Evolutionary conservation across 768 basidiomycete species (phyloP).

Genomic region (Macrolepiota fuliginosa): DNA sequence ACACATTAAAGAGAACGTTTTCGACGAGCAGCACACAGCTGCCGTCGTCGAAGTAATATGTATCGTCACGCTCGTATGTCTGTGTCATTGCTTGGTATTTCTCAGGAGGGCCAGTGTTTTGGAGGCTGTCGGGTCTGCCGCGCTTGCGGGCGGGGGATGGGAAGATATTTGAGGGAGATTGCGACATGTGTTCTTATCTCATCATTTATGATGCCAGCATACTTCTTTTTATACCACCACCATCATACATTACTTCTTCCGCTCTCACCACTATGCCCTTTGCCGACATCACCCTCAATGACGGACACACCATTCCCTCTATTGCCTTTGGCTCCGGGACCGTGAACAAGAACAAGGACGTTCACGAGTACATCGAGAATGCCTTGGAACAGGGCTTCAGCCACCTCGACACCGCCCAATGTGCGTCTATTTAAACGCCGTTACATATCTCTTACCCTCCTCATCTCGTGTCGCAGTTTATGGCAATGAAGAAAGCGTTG

Average conservation of each 20-base stretch:
- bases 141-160: constrained; percentile 6
- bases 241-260: neutral
- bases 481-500: constrained; percentile 33
- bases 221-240: neutral
- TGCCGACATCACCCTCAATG: constrained; percentile 34
- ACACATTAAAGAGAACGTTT: constrained; percentile 67
- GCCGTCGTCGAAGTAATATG: constrained; percentile 66
- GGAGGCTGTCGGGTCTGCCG: constrained; percentile 2
- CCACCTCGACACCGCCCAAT: constrained; percentile 62
- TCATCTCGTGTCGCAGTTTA: constrained; percentile 28
- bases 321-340: constrained; percentile 65
- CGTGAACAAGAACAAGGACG: constrained; percentile 43
- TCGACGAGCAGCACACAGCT: constrained; percentile 65
- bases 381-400: constrained; percentile 60
- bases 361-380: constrained; percentile 50
- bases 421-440: constrained; percentile 26
- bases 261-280: constrained; percentile 34
- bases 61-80: constrained; percentile 38
- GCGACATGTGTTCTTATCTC: neutral
- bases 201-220: neutral
- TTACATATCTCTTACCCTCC: neutral
- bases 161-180: neutral
- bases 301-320: constrained; percentile 48
- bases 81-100: neutral
- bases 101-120: constrained; percentile 7